Evolutionary conservation across 2,329 filamentous ascomycete genomes (phyloP).

Genomic region (Didymella glomerata): DNA sequence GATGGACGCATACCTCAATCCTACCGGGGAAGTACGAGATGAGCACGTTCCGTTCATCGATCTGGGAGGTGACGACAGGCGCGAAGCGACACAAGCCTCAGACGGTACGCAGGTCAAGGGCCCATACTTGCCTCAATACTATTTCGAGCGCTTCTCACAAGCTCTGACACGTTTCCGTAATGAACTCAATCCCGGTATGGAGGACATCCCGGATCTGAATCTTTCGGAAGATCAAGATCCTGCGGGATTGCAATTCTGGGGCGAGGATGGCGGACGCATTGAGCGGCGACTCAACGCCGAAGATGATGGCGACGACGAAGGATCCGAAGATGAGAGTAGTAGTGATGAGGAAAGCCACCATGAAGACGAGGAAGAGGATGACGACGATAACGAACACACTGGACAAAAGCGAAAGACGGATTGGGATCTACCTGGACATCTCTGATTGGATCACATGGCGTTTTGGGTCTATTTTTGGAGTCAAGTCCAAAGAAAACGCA

Average conservation of each 20-base stretch:
- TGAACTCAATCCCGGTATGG: constrained; percentile 51
- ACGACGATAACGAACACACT: constrained; percentile 35
- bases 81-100: constrained; percentile 43
- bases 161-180: constrained; percentile 57
- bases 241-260: constrained; percentile 46
- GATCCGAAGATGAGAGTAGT: constrained; percentile 38
- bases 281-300: constrained; percentile 36
- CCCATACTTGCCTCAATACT: constrained; percentile 56
- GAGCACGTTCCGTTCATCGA: constrained; percentile 50
- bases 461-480: constrained; percentile 10
- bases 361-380: constrained; percentile 43
- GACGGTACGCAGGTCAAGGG: constrained; percentile 48
- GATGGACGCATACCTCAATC: constrained; percentile 56
- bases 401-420: constrained; percentile 32
- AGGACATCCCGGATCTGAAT: constrained; percentile 45
- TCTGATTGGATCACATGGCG: constrained; percentile 22
- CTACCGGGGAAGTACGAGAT: constrained; percentile 43
- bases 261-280: constrained; percentile 40
- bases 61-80: constrained; percentile 48
- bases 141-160: constrained; percentile 56
- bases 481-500: not conserved
- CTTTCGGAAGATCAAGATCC: constrained; percentile 39
- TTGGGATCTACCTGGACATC: constrained; percentile 50
- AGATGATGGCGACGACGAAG: constrained; percentile 40
- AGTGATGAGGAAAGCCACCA: constrained; percentile 49